Base-by-base conservation (phyloP, 108 stramenopile species). In the Fragilariopsis cylindrus region DNA sequence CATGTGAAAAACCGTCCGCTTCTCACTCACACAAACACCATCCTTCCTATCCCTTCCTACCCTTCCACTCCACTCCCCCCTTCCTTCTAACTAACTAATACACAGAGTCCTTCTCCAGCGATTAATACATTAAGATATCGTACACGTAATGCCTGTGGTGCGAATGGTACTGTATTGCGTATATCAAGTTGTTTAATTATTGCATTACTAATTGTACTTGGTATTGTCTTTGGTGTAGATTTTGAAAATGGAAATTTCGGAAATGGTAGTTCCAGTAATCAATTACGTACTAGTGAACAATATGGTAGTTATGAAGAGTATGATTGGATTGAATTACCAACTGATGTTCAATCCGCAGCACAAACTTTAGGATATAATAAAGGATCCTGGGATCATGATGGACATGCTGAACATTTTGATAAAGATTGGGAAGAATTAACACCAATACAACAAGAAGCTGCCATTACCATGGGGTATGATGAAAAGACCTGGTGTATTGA, bases 291-390 rank as follows among this genome's bases (percentile, higher is more conserved):
- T 1, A 60, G 16, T n/a, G 9, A 11, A 13, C 9, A 11, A 16
- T 16, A 9, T n/a, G 11, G 8, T 13, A 67, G 46, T 2, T 72
- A 76, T 76, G 76, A 76, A 7, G 76, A 67, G 13, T 39, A 69
- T 13, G 77, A 78, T 53, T 86, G 85, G 85, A 76, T 57, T 11
- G 82, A 86, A 21, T 48, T 86, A 16, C 80, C 81, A 30, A n/a
- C 57, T 0, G 67, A 84, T 40, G 77, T 78, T 9, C 81, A 82
- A 72, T 57, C 67, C 12, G 85, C 82, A 1, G 82, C 80, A 44
- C 7, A 30, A 12, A 53, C 69, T 0, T 57, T 87, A 6, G 86
- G 86, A 21, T 84, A 79, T 48, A 74, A 56, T 18, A 46, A 75
- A 44, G 2, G 65, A 42, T 18, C 74, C 50, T 84, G 86, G 86